Evolutionary conservation across 805 yeast species (phyloP), one percentile per base, ranked within the genome.

Genomic region (Candida takata): DNA sequence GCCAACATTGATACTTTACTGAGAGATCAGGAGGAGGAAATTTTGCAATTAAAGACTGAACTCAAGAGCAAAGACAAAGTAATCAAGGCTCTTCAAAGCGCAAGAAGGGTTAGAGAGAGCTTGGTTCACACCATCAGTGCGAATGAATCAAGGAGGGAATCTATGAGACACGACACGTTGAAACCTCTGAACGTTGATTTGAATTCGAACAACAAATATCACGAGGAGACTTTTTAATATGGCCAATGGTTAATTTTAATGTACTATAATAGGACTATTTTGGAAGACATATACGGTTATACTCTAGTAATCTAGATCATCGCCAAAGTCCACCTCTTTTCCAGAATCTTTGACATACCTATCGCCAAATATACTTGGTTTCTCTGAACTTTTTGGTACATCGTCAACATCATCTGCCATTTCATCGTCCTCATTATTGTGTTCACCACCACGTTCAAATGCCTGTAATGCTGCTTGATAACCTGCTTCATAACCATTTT

Each of bases 41-140:
- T 87, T 11, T 48, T 60, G 31, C 85, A 78, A 34, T 62, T 88
- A 45, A 70, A 71, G 47, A 79, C 74, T 33, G 66, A 72, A 29
- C 50, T 84, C 26, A 69, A 71, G 31, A 84, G 82, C 43, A 87
- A 86, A 55, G 95, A 86, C 47, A 77, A 78, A 31, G 79, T 87
- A 44, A 83, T 87, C 39, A 74, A 72, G 41, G 86, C 90, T 2
- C 61, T 86, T 37, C 74, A 79, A 24, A 74, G 81, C 31, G 74
- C 84, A 3, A 69, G 75, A 24, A 69, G 77, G 48, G 67, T 81
- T 24, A 68, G 88, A 24, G 74, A 60, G 16, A 45, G 57, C 20
- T 41, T 53, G 25, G 41, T 43, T 9, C 40, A 34, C 15, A 48
- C 55, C 0, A 49, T 53, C 11, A 43, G 31, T 17, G 27, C 41